Evolutionary conservation across 2,329 filamentous ascomycete species (phyloP), one percentile per base, ranked within the genome.

Genomic region (Fusarium haematococcum): DNA sequence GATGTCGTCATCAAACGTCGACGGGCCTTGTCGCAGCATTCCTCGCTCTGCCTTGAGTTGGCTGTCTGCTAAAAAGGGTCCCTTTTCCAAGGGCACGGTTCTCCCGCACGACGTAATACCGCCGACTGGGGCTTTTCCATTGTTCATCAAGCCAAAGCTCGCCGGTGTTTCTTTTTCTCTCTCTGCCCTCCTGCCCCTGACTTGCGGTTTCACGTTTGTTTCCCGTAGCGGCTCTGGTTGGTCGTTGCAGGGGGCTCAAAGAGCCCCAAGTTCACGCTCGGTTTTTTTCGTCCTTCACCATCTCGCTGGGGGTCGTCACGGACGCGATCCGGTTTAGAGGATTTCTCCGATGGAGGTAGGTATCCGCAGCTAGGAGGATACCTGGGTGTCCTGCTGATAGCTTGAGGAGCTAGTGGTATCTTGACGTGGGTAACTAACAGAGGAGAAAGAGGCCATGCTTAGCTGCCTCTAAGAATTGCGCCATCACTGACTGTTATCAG

Each of bases 341-440:
- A 35, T 63, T 63, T 63, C 45, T 63, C 60, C 48, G 61, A 56
- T 56, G 43, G 30, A 35, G 48, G 30, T 18, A 63, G 67, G 41
- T 73, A 73, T 41, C 67, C 35, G 48, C 13, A 43, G 63, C 54
- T 64, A 70, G 52, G 60, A 37, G n/a, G 41, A 39, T 74, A 73
- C 71, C 37, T 63, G 50, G n/a, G 23, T 10, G 16, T 25, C 23
- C 33, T 39, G 41, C 56, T 37, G 27, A 59, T 52, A 23, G 14
- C 23, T 41, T 16, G 27, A 30, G 25, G 23, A 41, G 9, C 50
- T 48, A 20, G 37, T 23, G 32, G 71, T 73, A 73, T 39, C 52
- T 67, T 23, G 56, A 16, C 63, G 62, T 68, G 37, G 43, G 20
- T 6, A 67, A 35, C 62, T 74, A 74, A 74, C 71, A 74, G 71